Conservation (phyloP, 805 yeast species). For the Yarrowia sp. region DNA sequence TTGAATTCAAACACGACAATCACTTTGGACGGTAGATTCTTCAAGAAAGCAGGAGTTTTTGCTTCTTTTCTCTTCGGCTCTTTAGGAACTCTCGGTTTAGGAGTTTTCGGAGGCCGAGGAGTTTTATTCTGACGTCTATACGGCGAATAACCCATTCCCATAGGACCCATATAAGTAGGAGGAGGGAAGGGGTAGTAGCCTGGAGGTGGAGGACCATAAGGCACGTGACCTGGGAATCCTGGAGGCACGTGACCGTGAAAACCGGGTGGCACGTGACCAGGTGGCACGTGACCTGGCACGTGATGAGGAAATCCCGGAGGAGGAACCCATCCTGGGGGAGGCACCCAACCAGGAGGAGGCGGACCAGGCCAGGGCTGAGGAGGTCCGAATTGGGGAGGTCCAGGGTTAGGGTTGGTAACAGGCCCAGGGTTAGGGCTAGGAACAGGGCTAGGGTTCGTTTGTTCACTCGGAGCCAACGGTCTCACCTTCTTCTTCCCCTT, state of each 20-base stretch:
- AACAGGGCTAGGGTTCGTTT: background rate
- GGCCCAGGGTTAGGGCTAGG: too few species aligned
- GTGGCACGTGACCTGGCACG: background rate
- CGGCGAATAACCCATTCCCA: conserved; percentile 24
- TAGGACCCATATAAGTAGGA: conserved; percentile 20
- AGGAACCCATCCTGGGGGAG: background rate
- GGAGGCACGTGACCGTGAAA: too few species aligned
- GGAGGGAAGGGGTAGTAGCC: conserved; percentile 20
- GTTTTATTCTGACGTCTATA: conserved; percentile 23
- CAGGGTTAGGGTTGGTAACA: background rate
- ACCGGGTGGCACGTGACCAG: background rate
- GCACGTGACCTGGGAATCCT: too few species aligned
- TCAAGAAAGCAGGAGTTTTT: conserved; percentile 25
- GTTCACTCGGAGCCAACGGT: background rate
- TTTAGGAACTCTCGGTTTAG: conserved; percentile 25
- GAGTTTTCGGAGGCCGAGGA: conserved; percentile 28
- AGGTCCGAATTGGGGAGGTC: background rate
- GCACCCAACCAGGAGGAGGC: conserved; percentile 25
- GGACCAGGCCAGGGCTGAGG: background rate
- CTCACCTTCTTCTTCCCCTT: background rate
- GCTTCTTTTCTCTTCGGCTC: conserved; percentile 24
- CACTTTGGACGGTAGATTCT: conserved; percentile 41
- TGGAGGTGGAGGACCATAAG: background rate
- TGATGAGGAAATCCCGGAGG: background rate
- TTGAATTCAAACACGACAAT: conserved; percentile 80